Conservation (phyloP, 371 early-diverging fungal species). For the Modicella reniformis region DNA sequence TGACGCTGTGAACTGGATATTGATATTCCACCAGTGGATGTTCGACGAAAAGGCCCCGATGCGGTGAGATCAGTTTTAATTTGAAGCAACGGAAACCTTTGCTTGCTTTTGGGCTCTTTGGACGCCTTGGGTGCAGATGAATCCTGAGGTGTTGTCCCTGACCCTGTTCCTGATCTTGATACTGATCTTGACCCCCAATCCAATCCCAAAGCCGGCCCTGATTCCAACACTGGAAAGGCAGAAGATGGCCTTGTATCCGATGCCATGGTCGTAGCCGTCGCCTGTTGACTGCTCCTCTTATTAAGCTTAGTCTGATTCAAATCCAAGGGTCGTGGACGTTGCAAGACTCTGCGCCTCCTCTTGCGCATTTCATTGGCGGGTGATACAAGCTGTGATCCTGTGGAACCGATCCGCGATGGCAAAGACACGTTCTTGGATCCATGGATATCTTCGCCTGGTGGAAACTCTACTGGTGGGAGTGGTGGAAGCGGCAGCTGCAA, state of each 20-base stretch:
- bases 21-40: not conserved
- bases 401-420: constrained; percentile 40
- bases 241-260: constrained; percentile 16
- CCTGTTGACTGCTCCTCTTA: constrained; percentile 5
- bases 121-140: not conserved
- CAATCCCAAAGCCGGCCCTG: not conserved
- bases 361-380: constrained; percentile 42
- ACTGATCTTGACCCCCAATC: not conserved
- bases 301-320: constrained; percentile 28
- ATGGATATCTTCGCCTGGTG: constrained; percentile 35
- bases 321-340: constrained; percentile 44
- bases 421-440: constrained; percentile 12
- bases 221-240: not conserved
- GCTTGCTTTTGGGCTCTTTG: constrained; percentile 21
- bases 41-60: constrained; percentile 10
- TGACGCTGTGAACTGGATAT: not conserved
- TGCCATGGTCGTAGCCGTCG: constrained; percentile 5
- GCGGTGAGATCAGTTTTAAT: constrained; percentile 45
- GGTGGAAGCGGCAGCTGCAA: constrained; percentile 1
- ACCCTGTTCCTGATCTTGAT: constrained; percentile 14
- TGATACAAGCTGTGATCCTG: constrained; percentile 41
- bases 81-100: constrained; percentile 36
- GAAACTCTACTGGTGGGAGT: constrained; percentile 18
- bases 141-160: not conserved
- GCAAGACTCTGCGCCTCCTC: constrained; percentile 35